Conservation (phyloP, 495 filamentous ascomycete genomes). For the Podospora tetraspora region DNA sequence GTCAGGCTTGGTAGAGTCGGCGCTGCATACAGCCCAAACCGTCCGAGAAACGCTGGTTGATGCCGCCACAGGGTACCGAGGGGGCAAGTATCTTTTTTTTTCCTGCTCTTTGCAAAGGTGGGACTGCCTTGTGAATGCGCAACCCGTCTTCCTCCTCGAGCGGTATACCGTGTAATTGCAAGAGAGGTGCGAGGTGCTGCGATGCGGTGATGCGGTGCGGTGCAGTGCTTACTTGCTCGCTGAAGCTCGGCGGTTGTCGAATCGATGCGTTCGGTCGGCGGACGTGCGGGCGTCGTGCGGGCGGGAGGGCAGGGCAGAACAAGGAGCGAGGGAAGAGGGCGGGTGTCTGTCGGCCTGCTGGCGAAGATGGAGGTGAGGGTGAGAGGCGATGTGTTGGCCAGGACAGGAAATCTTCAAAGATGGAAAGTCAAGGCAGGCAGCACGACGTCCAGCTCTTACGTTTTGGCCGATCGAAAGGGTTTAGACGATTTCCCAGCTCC, state of each 20-base stretch:
- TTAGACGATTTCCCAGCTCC: conserved; percentile 28
- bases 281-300: background rate
- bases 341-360: background rate
- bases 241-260: background rate
- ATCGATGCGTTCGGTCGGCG: background rate
- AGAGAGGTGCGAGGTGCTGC: background rate
- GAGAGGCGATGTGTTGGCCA: conserved; percentile 9
- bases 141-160: background rate
- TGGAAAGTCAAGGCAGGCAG: conserved; percentile 16
- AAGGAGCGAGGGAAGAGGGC: background rate
- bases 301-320: background rate
- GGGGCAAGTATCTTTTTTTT: background rate
- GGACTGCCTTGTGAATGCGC: conserved; percentile 1
- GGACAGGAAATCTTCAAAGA: conserved; percentile 16
- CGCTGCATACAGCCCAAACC: conserved; percentile 28
- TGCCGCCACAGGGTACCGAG: background rate
- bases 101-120: background rate
- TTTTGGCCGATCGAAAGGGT: conserved; percentile 28
- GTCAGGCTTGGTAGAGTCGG: conserved; percentile 30
- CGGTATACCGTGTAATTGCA: background rate
- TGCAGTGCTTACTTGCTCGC: background rate
- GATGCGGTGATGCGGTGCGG: background rate
- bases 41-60: conserved; percentile 3
- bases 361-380: background rate
- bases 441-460: conserved; percentile 15